Percentiles rank a stretch among this genome's conserved stretches.
These are phyloP conservation scores for Dendrothele bispora DNA, from an alignment of 768 basidiomycete genomes.

Conservation along the genomic window DNA sequence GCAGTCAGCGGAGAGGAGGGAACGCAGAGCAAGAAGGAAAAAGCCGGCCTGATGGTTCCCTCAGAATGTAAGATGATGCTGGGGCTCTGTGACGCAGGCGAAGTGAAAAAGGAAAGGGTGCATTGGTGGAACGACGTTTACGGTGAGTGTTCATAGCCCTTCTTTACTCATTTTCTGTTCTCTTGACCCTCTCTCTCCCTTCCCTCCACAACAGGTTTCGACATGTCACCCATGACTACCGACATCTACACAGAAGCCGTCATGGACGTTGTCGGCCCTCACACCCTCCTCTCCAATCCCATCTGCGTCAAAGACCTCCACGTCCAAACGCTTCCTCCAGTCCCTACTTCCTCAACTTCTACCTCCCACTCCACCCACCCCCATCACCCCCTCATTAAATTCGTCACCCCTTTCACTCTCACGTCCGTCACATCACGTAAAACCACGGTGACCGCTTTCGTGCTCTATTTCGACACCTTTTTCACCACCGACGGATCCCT, in stretches of 20 bases:
- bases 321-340: too few species aligned
- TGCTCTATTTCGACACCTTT: slow-evolving; percentile 95
- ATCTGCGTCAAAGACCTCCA: too few species aligned
- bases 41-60: too few species aligned
- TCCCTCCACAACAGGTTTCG: slow-evolving; percentile 66
- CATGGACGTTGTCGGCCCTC: slow-evolving; percentile 73
- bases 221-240: slow-evolving; percentile 79
- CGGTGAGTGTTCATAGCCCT: slow-evolving; percentile 45
- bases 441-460: slow-evolving; percentile 72
- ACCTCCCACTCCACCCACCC: slow-evolving; percentile 2
- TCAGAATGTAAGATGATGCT: slow-evolving; percentile 85
- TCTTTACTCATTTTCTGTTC: not conserved
- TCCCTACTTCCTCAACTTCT: too few species aligned
- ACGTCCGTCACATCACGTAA: slow-evolving; percentile 58
- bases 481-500: slow-evolving; percentile 64
- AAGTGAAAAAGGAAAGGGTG: slow-evolving; percentile 78
- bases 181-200: not conserved
- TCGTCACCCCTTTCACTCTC: slow-evolving; percentile 77
- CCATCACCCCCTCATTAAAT: slow-evolving; percentile 36
- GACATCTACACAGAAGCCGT: slow-evolving; percentile 80
- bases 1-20: slow-evolving; percentile 91
- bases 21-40: too few species aligned
- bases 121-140: slow-evolving; percentile 92
- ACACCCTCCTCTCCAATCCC: slow-evolving; percentile 64
- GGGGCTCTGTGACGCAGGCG: slow-evolving; percentile 74